Evolutionary conservation across 129 eudicot species (phyloP).

Genomic region (Ambrosia artemisiifolia): DNA sequence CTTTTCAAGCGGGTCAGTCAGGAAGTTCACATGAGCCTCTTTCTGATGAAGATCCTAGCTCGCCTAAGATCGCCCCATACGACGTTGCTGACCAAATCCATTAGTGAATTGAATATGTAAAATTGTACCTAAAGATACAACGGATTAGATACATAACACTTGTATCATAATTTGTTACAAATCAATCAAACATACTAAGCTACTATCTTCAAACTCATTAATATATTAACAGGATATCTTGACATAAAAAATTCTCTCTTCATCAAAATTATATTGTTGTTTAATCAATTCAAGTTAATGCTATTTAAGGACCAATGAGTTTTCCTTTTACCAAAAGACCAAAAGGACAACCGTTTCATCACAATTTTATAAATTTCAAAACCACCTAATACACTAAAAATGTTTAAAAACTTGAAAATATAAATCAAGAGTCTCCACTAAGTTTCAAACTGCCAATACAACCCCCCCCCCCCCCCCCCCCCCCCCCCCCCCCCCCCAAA

Average conservation of each 20-base stretch:
- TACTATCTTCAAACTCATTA: too few relatives aligned
- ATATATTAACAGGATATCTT: too few relatives aligned
- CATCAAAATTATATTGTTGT: not conserved
- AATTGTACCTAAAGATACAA: too few relatives aligned
- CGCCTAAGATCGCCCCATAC: too few relatives aligned
- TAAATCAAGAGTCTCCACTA: conserved; percentile 13
- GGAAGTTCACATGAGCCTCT: too few relatives aligned
- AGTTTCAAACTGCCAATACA: conserved; percentile 15
- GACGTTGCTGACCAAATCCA: too few relatives aligned
- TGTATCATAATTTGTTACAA: too few relatives aligned
- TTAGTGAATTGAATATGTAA: too few relatives aligned
- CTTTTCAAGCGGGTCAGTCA: too few relatives aligned
- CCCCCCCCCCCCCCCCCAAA: not conserved
- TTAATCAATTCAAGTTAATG: not conserved
- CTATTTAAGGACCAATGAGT: not conserved
- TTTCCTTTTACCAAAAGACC: conserved; percentile 10
- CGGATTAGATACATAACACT: too few relatives aligned
- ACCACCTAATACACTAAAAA: conserved; percentile 1
- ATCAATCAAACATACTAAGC: too few relatives aligned
- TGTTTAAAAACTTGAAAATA: conserved; percentile 2
- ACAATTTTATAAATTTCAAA: conserved; percentile 13
- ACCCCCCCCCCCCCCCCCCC: not conserved
- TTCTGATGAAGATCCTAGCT: too few relatives aligned
- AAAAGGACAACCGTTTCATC: conserved; percentile 1
- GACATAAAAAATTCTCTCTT: not conserved